phyloP scores from a whole-genome alignment of 2,329 filamentous ascomycete genomes.

The Aspergillus hiratsukae region DNA sequence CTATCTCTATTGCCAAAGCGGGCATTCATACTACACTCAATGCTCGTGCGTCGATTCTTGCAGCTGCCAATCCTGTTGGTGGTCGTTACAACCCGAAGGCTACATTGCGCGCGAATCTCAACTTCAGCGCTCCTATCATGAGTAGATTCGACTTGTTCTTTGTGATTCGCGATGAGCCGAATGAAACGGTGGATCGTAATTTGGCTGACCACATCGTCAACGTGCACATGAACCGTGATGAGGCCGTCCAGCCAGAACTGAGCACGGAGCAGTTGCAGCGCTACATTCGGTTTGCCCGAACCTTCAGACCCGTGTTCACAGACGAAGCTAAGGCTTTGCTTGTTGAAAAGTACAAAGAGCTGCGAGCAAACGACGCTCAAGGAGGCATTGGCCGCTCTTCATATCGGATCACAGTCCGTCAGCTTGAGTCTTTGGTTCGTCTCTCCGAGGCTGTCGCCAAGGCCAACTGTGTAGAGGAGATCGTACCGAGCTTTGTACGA shows the following conservation, averaged over 20 bases:
- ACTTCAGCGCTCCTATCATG: slow-evolving; percentile 99
- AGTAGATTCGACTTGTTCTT: slow-evolving; percentile 99
- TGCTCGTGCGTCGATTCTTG: slow-evolving; percentile 89
- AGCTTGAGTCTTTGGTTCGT: slow-evolving; percentile 93
- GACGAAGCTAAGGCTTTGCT: slow-evolving; percentile 79
- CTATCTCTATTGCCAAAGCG: slow-evolving; percentile 96
- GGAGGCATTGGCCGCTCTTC: slow-evolving; percentile 91
- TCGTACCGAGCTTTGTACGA: slow-evolving; percentile 76
- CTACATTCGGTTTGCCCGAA: slow-evolving; percentile 93
- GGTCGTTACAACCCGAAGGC: slow-evolving; percentile 94
- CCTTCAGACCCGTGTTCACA: slow-evolving; percentile 89
- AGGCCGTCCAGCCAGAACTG: slow-evolving; percentile 86
- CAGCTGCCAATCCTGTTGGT: slow-evolving; percentile 91
- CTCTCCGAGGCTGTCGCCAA: slow-evolving; percentile 97
- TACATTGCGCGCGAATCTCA: slow-evolving; percentile 89
- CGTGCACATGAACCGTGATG: slow-evolving; percentile 88
- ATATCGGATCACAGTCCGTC: slow-evolving; percentile 94
- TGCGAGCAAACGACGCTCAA: slow-evolving; percentile 87
- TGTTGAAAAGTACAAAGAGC: slow-evolving; percentile 91
- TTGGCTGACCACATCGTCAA: slow-evolving; percentile 92
- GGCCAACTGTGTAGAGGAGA: slow-evolving; percentile 90
- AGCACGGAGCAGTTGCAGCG: slow-evolving; percentile 94
- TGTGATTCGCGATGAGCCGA: slow-evolving; percentile 93
- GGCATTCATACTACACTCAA: slow-evolving; percentile 98
- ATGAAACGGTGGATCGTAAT: slow-evolving; percentile 83